Base-by-base conservation (phyloP, 129 eudicot genomes). In the Flaveria trinervia region DNA sequence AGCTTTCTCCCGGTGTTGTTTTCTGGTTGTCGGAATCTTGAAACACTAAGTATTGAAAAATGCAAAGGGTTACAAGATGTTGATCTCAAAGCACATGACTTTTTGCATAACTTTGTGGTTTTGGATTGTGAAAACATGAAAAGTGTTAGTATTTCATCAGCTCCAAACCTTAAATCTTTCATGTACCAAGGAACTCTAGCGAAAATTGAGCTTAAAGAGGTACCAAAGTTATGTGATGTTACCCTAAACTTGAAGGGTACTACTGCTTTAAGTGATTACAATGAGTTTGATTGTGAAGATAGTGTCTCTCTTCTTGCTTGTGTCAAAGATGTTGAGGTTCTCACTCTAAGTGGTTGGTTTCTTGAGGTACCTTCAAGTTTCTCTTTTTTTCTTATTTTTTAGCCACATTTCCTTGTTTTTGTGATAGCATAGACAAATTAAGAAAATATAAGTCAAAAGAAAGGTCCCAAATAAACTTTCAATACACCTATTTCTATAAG, bases 331-430 rank as follows among this genome's bases (percentile, higher is more conserved):
- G 76, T 75, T 49, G 77, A 70, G 41, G 56, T 61, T 69, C 85
- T 81, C 57, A 70, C 72, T 59, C 22, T 81, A 46, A 75, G 68
- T 75, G 85, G 85, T 7, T 75, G 85, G 85, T 68, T 81, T 60
- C 77, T 81, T 75, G 81, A 81, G 85, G 85, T 81, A 75, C 6
- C 3, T 57, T 14, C 23, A 36, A 36, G 41, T 36, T 36, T 36
- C 41, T 36, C 36, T 36, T 36, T 4, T 36, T 36, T 0, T 36
- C 1, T 0, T 36, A 5, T 5, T 1, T 36, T 36, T 25, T 18
- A 28, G 18, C 57, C 30, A 48, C 9, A 20, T 15, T 20, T 59
- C 66, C 11, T 67, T 67, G 13, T 8, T 67, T 17, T 41, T 67
- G 8, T 17, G 22, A 33, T 20, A 30, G 20, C 15, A 65, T 17